Base-by-base conservation (phyloP, 179 eudicot species). In the Nepenthes alata region DNA sequence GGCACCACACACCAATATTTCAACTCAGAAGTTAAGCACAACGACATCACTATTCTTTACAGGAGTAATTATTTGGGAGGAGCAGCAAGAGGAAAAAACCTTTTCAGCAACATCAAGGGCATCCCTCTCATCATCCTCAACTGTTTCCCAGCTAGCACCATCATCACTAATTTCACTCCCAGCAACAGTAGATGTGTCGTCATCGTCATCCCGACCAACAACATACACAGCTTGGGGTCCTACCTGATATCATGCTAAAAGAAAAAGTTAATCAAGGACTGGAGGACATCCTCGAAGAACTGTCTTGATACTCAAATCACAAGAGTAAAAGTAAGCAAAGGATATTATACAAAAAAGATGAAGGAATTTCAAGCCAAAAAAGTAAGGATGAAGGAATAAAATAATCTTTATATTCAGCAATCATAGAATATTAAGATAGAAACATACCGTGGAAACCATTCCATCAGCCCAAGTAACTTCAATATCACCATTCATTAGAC, bases 381-480 rank as follows among this genome's bases (percentile, higher is more conserved):
- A 25, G 25, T 4, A 37, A 13, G 50, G 9, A 12, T 37, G 5
- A 53, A 41, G 6, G 34, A 4, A 34, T 2, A 15, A 12, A 50
- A 12, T 48, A 38, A 1, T 15, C 47, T 37, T 59, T 4, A 16
- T 45, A 11, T 16, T 35, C 47, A 59, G 25, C 10, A 34, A 48
- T 5, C 7, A 53, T 13, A 62, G 47, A 53, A 4, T 41, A 6
- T 37, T 53, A 9, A 63, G 34, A 63, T 35, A 16, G 67, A 45
- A 59, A 63, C 35, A 38, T 90, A 88, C 93, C 86, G 75, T 76
- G 62, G 96, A 90, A 63, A 87, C 78, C 95, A 84, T 87, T 69
- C 94, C 97, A 75, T 94, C 97, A 49, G 99, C 97, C 99, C 99
- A 94, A 10, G 89, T 87, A 47, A 94, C 99, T 82, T 90, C 91